Base-by-base conservation (phyloP, 73 alveolate species). In the Tetrahymena thermophila region DNA sequence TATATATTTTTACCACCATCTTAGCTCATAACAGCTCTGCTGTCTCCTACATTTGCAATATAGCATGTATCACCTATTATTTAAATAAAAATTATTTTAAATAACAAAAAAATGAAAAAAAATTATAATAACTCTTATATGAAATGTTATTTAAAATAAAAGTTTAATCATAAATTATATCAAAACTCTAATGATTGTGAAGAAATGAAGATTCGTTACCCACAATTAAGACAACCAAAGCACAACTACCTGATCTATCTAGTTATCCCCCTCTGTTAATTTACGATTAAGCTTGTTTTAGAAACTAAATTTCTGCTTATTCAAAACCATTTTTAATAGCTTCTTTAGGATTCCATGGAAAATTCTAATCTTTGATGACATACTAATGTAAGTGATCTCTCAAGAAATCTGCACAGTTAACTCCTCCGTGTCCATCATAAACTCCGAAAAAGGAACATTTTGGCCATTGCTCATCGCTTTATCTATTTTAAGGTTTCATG, bases 371-470 rank as follows among this genome's bases (percentile, higher is more conserved):
- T 84, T 96, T 97, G 94, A 98, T 97, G 5, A 99, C 99, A 71
- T 43, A 93, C 56, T 96, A 94, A 97, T 99, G 99, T 94, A 99
- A 95, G 93, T 98, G 96, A 94, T 98, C 99, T 97, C 99, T 98
- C 93, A 99, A 97, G 97, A 96, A 99, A 55, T 99, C 99, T 16
- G 99, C 98, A 96, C 99, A 99, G 16, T 98, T 98, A 43, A 97
- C 98, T 35, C 99, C 99, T 85, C 99, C 99, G 96, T 99, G 99
- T 14, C 99, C 99, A 98, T 99, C 99, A 97, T 98, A 99, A 56
- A 99, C 98, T 35, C 99, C 99, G 96, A 99, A 99, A 98, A 98
- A 99, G 43, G 99, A 98, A 85, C 98, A 96, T 95, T 98, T 98
- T 1, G 99, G 99, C 99, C 99, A 98, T 44, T 44, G 40, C 35